Evolutionary conservation across 768 basidiomycete genomes (phyloP).

Genomic region (Termitomyces sp.): DNA sequence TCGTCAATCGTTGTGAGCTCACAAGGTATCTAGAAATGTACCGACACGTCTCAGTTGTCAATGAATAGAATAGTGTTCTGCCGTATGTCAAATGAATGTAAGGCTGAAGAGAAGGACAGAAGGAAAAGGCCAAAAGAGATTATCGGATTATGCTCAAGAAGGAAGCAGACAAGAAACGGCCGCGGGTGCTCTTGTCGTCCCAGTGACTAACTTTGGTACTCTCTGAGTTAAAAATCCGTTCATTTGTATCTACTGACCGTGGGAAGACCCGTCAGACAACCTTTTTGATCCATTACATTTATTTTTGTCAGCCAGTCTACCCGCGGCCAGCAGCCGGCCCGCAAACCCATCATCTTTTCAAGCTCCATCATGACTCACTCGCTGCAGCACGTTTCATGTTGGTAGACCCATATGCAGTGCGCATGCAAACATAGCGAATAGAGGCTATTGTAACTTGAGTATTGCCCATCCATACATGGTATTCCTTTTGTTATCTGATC

Average conservation of each 20-base stretch:
- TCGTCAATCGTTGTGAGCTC: neutral
- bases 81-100: neutral
- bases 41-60: neutral
- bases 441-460: too few relatives aligned
- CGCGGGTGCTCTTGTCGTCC: neutral
- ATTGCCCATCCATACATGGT: too few relatives aligned
- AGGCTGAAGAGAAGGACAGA: neutral
- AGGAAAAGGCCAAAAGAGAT: neutral
- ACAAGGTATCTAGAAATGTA: neutral
- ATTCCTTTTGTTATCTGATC: neutral
- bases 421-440: neutral
- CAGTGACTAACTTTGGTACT: neutral
- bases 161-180: neutral
- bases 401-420: too few relatives aligned
- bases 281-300: neutral
- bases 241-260: neutral
- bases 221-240: neutral
- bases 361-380: too few relatives aligned
- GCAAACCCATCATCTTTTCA: too few relatives aligned
- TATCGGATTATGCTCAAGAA: neutral
- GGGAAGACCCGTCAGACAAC: neutral
- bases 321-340: neutral
- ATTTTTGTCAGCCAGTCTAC: neutral
- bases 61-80: neutral
- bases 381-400: neutral